Conservation (phyloP, 1,139 yeast species). For the Taphrina communis region DNA sequence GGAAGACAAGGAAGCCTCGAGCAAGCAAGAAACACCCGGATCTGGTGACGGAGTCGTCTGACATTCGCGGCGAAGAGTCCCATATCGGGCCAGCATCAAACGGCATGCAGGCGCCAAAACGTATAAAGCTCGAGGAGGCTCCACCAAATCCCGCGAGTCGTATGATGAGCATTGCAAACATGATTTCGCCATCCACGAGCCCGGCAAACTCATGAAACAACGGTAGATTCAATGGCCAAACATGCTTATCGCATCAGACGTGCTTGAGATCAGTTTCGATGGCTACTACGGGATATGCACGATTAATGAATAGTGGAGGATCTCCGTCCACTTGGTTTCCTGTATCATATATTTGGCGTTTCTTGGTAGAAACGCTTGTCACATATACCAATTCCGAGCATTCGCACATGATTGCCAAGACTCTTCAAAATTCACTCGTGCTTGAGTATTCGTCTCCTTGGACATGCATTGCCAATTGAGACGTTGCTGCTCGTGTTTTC, state of each 20-base stretch:
- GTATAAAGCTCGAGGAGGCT: conserved; percentile 18
- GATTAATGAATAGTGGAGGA: not conserved
- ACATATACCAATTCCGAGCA: not conserved
- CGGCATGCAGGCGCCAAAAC: conserved; percentile 1
- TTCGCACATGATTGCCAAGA: not conserved
- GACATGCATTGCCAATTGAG: no score
- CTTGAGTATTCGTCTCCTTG: no score
- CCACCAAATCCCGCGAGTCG: conserved; percentile 12
- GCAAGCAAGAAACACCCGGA: conserved; percentile 9
- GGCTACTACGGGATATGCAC: not conserved
- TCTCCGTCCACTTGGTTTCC: not conserved
- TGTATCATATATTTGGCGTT: not conserved
- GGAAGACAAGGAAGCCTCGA: conserved; percentile 12
- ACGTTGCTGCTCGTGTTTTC: no score
- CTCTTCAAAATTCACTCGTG: no score
- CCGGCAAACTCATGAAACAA: not conserved
- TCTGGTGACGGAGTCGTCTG: not conserved
- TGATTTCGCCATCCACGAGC: conserved; percentile 13
- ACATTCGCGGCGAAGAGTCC: not conserved
- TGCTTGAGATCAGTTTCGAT: not conserved
- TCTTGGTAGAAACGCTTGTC: not conserved
- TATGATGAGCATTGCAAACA: conserved; percentile 25
- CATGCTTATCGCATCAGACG: not conserved
- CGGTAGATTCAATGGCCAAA: not conserved
- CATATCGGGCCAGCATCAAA: not conserved